Base-by-base conservation (phyloP, 108 stramenopile genomes). In the Pseudonitzschia multistriata region DNA sequence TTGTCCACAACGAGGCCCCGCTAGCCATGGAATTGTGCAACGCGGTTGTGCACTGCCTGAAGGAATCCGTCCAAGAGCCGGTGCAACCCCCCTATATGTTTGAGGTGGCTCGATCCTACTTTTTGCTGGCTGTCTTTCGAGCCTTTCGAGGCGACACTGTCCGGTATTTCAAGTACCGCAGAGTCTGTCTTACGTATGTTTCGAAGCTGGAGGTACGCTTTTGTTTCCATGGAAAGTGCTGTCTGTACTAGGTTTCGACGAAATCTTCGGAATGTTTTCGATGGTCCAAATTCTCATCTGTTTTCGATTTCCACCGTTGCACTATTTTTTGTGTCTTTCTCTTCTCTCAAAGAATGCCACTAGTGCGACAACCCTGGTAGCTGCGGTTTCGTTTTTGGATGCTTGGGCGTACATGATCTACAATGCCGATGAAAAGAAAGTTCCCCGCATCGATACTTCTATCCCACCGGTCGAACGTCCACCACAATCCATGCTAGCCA, bases 361-460 rank as follows among this genome's bases (percentile, higher is more conserved):
- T 14, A 70, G 75, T 49, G 76, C 88, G n/a, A 79, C 88, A 48
- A 75, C 77, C 0, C 68, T 94, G 48, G 45, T 91, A 24, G 79
- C 90, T 5, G 93, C 93, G 2, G 79, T 94, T 3, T 82, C 93
- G 0, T 94, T 87, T 66, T 72, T 90, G 35, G 93, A 94, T 75
- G 74, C 90, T 0, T 89, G 87, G 86, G 87, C 84, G 0, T 94
- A 94, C 77, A 91, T 94, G 89, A 82, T 91, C 39, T 86, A 91
- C 69, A 91, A 94, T 72, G 93, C 84, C 14, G 68, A 79, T 34
- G 90, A 90, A 49, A 82, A 80, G 21, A 62, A 72, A 2, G 66
- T 91, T n/a, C 93, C 93, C 3, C 72, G 83, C 17, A 88, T 94
- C 65, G 93, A 94, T 62, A 77, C 76, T 40, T 55, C 75, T 3